Conservation (phyloP, 192 early-diverging fungal genomes). For the Linnemannia elongata region DNA sequence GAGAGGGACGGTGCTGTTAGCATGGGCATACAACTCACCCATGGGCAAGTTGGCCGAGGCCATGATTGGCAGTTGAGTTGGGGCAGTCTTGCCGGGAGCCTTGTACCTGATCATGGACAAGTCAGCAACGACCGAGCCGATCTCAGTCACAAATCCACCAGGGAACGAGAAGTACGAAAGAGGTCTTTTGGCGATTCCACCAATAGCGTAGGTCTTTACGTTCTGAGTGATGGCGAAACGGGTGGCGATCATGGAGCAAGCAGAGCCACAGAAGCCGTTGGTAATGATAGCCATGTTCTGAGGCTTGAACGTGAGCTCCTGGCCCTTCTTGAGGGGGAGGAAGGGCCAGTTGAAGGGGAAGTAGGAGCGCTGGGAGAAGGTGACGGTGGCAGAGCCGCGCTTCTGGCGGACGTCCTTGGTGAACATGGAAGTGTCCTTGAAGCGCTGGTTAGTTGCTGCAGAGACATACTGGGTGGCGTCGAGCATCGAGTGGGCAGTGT, state of each 20-base stretch:
- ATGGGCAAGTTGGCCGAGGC: constrained; percentile 5
- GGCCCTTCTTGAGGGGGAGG: constrained; percentile 12
- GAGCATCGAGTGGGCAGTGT: constrained; percentile 19
- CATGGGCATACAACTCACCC: constrained; percentile 34
- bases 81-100: constrained; percentile 16
- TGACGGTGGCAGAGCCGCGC: constrained; percentile 21
- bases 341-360: constrained; percentile 24
- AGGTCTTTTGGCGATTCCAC: constrained; percentile 39
- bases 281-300: constrained; percentile 51
- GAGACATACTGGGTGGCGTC: constrained; percentile 14
- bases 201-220: constrained; percentile 49
- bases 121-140: constrained; percentile 6
- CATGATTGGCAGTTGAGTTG: constrained; percentile 18
- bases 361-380: constrained; percentile 21
- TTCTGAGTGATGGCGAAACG: constrained; percentile 27
- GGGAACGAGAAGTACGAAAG: constrained; percentile 54
- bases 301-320: constrained; percentile 30
- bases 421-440: constrained; percentile 44
- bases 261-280: constrained; percentile 53
- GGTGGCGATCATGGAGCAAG: constrained; percentile 51
- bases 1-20: constrained; percentile 35
- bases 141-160: constrained; percentile 42
- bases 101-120: constrained; percentile 10
- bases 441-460: constrained; percentile 14
- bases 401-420: constrained; percentile 25